These are phyloP conservation scores for Phoenix roebelenii DNA, from an alignment of 176 grass and related monocot species.

Conservation along the genomic window DNA sequence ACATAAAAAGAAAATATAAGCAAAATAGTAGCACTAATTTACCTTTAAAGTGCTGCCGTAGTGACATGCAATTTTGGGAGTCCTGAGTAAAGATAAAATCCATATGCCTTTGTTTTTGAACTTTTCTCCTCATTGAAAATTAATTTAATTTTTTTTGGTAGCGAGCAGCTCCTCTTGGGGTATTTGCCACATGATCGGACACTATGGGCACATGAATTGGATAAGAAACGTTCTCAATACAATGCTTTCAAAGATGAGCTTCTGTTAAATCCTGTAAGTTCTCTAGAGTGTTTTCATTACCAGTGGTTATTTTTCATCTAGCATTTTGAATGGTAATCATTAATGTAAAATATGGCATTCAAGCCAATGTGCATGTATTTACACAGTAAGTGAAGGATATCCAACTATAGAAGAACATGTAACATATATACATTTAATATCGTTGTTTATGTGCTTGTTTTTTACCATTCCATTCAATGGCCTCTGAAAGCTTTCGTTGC, in stretches of 20 bases:
- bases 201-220: conserved; percentile 82
- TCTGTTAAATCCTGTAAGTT: conserved; percentile 91
- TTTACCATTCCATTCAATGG: conserved; percentile 2
- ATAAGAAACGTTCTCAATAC: conserved; percentile 78
- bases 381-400: too few relatives aligned
- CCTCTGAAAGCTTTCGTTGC: conserved; percentile 28
- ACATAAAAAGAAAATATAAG: too few relatives aligned
- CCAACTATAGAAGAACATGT: too few relatives aligned
- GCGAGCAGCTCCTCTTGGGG: conserved; percentile 94
- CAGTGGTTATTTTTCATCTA: too few relatives aligned
- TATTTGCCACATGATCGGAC: conserved; percentile 73
- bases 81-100: too few relatives aligned
- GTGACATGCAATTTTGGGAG: too few relatives aligned
- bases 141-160: conserved; percentile 75
- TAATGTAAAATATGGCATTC: too few relatives aligned
- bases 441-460: background rate
- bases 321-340: too few relatives aligned
- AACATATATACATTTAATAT: background rate
- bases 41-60: too few relatives aligned
- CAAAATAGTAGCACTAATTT: too few relatives aligned
- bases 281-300: background rate
- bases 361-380: too few relatives aligned
- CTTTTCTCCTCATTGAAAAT: conserved; percentile 34
- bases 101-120: background rate
- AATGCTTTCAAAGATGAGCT: conserved; percentile 80